Base-by-base conservation (phyloP, 106 monocot genomes). In the Phalaenopsis aphrodite region DNA sequence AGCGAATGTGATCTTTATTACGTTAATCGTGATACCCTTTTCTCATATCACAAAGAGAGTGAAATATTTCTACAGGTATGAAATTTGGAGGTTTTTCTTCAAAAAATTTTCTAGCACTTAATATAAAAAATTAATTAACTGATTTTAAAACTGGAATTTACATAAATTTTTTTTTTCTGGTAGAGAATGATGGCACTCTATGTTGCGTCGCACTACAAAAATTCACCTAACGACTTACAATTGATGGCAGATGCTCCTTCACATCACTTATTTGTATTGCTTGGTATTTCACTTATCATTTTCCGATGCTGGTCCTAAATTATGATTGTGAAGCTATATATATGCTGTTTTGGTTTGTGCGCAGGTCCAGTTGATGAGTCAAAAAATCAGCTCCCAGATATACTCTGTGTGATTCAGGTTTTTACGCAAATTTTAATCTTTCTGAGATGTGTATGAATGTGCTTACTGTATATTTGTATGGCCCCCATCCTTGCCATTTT, bases 221-320 rank as follows among this genome's bases (percentile, higher is more conserved):
- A 99, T 86, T 93, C 99, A 41, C 99, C 99, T 41, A 95, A 99
- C 91, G 99, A 99, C 80, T 89, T 99, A 56, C 99, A 99, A 85
- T 75, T 99, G 80, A 99, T 99, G 99, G 91, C 99, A n/a, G 99
- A 99, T 95, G 99, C 95, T 5, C 99, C 99, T 12, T 93, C 99
- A 48, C 99, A 99, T 82, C 99, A 95, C 83, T 82, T 99, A 74
- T 99, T 99, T 90, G 99, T 99, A 16, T 88, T 99, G 83, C 95
- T 99, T 77, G 95, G 99, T 99, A 91, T 83, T 73, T 11, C 71
- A 45, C 30, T 56, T 41, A 58, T 16, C 10, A 17, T 77, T 42
- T n/a, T 23, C 42, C 9, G 1, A 3, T 82, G 7, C 77, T 23
- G 23, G 24, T 19, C 17, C 19, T 55, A 76, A 74, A 69, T 69